phyloP scores from a whole-genome alignment of 495 filamentous ascomycete species.

The Talaromyces stipitatus region DNA sequence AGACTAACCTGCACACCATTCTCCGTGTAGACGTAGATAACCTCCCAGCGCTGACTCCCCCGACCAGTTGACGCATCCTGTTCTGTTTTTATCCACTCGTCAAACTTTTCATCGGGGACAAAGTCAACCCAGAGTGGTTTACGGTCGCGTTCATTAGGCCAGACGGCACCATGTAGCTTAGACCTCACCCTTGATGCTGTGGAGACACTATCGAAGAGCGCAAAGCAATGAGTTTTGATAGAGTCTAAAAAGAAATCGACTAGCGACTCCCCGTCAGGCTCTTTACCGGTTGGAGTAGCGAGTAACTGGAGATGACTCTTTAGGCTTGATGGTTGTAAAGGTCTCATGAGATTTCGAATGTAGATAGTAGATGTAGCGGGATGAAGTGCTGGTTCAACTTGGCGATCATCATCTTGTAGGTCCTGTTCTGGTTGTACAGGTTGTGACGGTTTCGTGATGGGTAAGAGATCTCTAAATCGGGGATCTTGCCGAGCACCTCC shows the following conservation, averaged over 20 bases:
- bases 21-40: constrained; percentile 54
- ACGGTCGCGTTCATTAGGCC: constrained; percentile 80
- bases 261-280: constrained; percentile 46
- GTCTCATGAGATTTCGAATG: constrained; percentile 86
- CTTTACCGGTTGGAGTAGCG: constrained; percentile 48
- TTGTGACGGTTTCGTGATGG: constrained; percentile 14
- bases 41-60: constrained; percentile 56
- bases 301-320: constrained; percentile 59
- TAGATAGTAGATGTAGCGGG: constrained; percentile 80
- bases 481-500: constrained; percentile 13
- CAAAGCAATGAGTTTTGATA: constrained; percentile 84
- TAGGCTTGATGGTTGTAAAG: constrained; percentile 58
- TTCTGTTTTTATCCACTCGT: constrained; percentile 69
- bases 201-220: constrained; percentile 54
- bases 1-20: constrained; percentile 51
- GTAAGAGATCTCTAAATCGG: constrained; percentile 50
- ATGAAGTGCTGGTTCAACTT: constrained; percentile 64
- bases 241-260: constrained; percentile 69
- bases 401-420: constrained; percentile 28
- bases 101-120: constrained; percentile 65
- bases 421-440: neutral
- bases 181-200: constrained; percentile 74
- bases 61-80: constrained; percentile 42
- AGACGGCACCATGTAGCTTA: constrained; percentile 66
- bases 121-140: constrained; percentile 88